Evolutionary conservation across 441 rosid genomes (phyloP).

Genomic region (Omphalea diandra): DNA sequence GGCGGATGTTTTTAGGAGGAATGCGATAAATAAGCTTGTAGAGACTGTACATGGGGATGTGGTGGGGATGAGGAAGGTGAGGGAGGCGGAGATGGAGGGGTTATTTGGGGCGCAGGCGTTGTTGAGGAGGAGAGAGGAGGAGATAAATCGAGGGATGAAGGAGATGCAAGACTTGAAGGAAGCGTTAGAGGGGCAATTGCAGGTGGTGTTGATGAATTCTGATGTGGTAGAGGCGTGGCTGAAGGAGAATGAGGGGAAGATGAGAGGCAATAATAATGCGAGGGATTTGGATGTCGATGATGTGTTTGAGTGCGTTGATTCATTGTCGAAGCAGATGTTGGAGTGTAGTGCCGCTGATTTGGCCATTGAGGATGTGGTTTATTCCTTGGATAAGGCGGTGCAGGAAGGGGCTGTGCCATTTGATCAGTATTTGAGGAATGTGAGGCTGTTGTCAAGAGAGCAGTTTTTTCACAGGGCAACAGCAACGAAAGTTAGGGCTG

Average conservation of each 20-base stretch:
- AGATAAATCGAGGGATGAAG: conserved; percentile 55
- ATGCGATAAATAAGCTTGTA: conserved; percentile 71
- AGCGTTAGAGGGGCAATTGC: conserved; percentile 80
- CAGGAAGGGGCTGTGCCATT: conserved; percentile 80
- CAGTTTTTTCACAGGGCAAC: conserved; percentile 95
- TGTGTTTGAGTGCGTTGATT: conserved; percentile 58
- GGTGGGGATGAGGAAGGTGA: conserved; percentile 55
- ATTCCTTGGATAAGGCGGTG: conserved; percentile 72
- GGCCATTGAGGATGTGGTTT: conserved; percentile 83
- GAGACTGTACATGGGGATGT: conserved; percentile 72
- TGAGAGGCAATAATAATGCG: conserved; percentile 44
- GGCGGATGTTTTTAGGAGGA: conserved; percentile 61
- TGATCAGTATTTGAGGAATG: conserved; percentile 85
- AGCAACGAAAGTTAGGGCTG: conserved; percentile 68
- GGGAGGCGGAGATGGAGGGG: conserved; percentile 85
- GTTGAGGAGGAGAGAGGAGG: conserved; percentile 71
- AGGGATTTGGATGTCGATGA: conserved; percentile 52
- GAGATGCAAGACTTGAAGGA: conserved; percentile 85
- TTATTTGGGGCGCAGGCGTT: conserved; percentile 60
- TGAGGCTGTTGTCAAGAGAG: conserved; percentile 82
- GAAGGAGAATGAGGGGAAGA: conserved; percentile 64
- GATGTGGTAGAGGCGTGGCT: conserved; percentile 74
- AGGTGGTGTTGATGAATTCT: conserved; percentile 77
- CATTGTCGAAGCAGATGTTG: conserved; percentile 75
- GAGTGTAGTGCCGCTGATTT: conserved; percentile 78